Conservation (phyloP, 2,329 filamentous ascomycete genomes). For the Ophiosphaerella narmari region DNA sequence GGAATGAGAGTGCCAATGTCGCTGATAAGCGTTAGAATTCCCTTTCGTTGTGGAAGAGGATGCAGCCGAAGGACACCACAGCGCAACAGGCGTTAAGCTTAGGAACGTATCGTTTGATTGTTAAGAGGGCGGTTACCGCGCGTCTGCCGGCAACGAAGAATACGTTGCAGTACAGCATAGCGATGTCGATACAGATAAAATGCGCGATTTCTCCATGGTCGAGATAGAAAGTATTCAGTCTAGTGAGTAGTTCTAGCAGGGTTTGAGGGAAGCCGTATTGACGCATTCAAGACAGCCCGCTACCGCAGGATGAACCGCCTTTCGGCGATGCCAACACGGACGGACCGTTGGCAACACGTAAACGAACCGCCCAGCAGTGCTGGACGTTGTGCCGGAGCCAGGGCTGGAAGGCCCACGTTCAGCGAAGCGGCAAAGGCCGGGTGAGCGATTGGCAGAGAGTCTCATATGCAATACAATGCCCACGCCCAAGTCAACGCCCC, state of each 20-base stretch:
- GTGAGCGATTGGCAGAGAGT: neutral
- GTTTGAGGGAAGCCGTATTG: too few relatives aligned
- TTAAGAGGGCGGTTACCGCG: neutral
- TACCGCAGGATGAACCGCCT: too few relatives aligned
- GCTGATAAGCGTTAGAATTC: conserved; percentile 2
- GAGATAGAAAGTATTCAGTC: neutral
- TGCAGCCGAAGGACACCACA: conserved; percentile 7
- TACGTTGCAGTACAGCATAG: neutral
- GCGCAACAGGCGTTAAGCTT: conserved; percentile 7
- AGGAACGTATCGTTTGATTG: conserved; percentile 1
- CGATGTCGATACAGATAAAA: neutral
- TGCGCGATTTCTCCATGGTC: neutral
- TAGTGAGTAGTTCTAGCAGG: neutral
- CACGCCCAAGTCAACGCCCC: neutral
- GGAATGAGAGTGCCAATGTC: conserved; percentile 5
- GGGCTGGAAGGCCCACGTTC: neutral
- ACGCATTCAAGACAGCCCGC: too few relatives aligned
- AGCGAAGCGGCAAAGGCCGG: neutral
- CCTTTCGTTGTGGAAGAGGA: conserved; percentile 9
- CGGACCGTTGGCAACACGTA: too few relatives aligned
- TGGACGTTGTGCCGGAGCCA: too few relatives aligned
- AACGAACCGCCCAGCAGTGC: too few relatives aligned
- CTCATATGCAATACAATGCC: neutral
- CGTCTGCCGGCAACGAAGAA: neutral
- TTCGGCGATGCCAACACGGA: too few relatives aligned